Evolutionary conservation across 106 monocot species (phyloP).

Genomic region (Dioscorea dumetorum): DNA sequence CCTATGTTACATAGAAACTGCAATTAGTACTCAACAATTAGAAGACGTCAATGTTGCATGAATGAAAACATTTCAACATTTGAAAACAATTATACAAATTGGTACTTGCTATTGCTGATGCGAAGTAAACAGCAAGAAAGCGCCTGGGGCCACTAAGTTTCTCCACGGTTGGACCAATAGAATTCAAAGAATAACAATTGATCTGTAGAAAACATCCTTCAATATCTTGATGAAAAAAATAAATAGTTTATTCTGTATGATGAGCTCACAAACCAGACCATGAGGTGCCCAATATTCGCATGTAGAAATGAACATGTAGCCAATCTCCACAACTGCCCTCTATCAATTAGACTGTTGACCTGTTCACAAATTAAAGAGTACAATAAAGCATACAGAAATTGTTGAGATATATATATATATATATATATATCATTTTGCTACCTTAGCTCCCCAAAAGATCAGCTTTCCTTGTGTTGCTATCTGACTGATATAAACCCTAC

Average conservation of each 20-base stretch:
- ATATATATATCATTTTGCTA: conserved; percentile 8
- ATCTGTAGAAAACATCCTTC: conserved; percentile 29
- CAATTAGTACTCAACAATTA: background rate
- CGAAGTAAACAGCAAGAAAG: conserved; percentile 72
- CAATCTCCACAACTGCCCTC: conserved; percentile 79
- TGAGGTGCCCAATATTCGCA: conserved; percentile 68
- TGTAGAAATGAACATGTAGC: conserved; percentile 72
- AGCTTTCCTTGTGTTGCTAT: conserved; percentile 60
- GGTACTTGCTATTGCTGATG: conserved; percentile 82
- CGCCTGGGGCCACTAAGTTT: conserved; percentile 60
- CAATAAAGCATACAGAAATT: background rate
- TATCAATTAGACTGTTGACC: conserved; percentile 66
- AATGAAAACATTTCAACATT: conserved; percentile 4
- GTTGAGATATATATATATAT: background rate
- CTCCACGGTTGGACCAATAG: conserved; percentile 80
- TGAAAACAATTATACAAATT: conserved; percentile 11
- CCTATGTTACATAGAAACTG: conserved; percentile 22
- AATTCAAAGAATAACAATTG: conserved; percentile 86
- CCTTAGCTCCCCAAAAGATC: conserved; percentile 75
- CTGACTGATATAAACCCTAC: conserved; percentile 55
- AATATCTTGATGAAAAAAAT: background rate
- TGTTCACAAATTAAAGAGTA: conserved; percentile 13
- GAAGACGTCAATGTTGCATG: background rate
- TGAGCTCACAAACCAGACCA: conserved; percentile 31
- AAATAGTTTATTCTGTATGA: background rate